A percentile compares a stretch with the other conserved stretches of the same genome.
phyloP scores from a whole-genome alignment of 2,329 filamentous ascomycete species.

The Aspergillus fructus region DNA sequence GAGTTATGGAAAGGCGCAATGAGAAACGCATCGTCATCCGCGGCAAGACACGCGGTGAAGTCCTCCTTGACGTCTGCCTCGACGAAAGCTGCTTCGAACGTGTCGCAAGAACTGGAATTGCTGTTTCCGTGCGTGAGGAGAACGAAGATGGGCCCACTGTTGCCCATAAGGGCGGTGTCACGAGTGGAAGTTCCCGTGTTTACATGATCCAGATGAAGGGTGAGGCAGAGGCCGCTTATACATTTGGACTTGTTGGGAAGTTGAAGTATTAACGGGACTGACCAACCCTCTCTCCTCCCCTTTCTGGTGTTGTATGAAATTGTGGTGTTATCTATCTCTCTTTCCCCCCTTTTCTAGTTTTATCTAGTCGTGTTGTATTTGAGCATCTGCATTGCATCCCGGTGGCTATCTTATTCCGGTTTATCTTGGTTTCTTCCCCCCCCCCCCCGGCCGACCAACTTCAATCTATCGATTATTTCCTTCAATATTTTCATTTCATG shows the following conservation, averaged over 20 bases:
- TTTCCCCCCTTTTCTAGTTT: not conserved
- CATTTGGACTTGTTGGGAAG: slow-evolving; percentile 54
- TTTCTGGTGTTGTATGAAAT: not conserved
- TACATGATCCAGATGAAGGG: slow-evolving; percentile 66
- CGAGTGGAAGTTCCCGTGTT: slow-evolving; percentile 56
- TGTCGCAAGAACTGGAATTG: slow-evolving; percentile 80
- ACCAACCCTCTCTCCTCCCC: not conserved
- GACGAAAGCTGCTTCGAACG: slow-evolving; percentile 82
- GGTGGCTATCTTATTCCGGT: not conserved
- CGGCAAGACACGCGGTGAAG: slow-evolving; percentile 64
- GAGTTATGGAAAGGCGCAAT: slow-evolving; percentile 69
- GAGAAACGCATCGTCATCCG: slow-evolving; percentile 85
- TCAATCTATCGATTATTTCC: no score
- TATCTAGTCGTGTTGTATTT: not conserved
- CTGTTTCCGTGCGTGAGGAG: slow-evolving; percentile 84
- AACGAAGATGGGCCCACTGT: slow-evolving; percentile 59
- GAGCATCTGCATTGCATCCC: not conserved
- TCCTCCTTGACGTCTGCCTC: slow-evolving; percentile 79
- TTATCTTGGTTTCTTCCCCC: not conserved
- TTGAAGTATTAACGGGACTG: slow-evolving; percentile 43
- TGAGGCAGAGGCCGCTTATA: slow-evolving; percentile 55
- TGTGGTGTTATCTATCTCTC: not conserved
- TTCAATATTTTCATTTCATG: not conserved
- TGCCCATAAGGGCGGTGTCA: slow-evolving; percentile 58
- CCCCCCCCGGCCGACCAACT: not conserved